phyloP scores from a whole-genome alignment of 371 early-diverging fungal genomes.

The Haplosporangium sp. region DNA sequence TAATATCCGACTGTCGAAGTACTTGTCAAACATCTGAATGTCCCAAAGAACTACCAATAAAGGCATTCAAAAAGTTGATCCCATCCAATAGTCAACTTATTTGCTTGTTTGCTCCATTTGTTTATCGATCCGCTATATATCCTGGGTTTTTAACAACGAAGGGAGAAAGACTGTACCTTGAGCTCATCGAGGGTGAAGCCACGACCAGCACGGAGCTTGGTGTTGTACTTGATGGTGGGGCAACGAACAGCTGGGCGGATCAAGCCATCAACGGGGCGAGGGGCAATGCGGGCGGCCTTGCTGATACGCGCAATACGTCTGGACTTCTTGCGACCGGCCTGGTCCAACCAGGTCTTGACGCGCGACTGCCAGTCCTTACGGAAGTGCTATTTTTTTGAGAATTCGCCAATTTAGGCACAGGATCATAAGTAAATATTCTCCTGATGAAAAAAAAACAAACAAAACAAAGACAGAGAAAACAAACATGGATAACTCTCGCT shows the following conservation, averaged over 20 bases:
- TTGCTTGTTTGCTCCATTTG: background rate
- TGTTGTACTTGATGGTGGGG: conserved; percentile 99
- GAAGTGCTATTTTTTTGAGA: conserved; percentile 78
- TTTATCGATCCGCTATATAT: too few relatives aligned
- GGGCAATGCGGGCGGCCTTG: conserved; percentile 98
- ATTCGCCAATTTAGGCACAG: background rate
- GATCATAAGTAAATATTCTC: background rate
- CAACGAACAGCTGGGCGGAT: conserved; percentile 98
- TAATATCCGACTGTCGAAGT: too few relatives aligned
- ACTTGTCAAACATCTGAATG: too few relatives aligned
- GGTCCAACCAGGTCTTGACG: conserved; percentile 99
- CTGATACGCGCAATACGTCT: conserved; percentile 90
- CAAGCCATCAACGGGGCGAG: conserved; percentile 52
- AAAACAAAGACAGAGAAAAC: too few relatives aligned
- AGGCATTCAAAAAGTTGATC: too few relatives aligned
- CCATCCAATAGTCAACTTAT: too few relatives aligned
- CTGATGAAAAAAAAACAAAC: background rate
- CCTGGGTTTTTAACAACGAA: too few relatives aligned
- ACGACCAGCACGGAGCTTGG: conserved; percentile 97
- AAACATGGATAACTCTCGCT: too few relatives aligned
- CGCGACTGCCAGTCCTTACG: conserved; percentile 99
- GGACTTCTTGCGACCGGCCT: conserved; percentile 96
- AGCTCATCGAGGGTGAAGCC: conserved; percentile 99
- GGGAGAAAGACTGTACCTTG: conserved; percentile 72
- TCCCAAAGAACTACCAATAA: too few relatives aligned